Conservation (phyloP, 371 early-diverging fungal genomes). For the Rhizomucor miehei region DNA sequence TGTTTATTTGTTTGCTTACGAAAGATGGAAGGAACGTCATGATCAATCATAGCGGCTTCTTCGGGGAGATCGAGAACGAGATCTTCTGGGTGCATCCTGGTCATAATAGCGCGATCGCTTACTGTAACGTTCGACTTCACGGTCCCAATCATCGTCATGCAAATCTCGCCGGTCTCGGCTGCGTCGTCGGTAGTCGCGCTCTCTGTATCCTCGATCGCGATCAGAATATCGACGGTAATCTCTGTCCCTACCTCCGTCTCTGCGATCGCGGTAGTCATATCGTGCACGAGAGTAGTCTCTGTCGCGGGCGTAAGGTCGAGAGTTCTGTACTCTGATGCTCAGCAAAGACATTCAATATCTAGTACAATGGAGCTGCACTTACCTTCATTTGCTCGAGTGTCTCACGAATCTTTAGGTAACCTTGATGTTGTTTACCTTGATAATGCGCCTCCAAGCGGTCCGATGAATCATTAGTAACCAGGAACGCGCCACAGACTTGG, state of each 20-base stretch:
- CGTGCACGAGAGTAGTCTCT: slow-evolving; percentile 43
- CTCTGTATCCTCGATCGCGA: slow-evolving; percentile 43
- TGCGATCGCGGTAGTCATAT: slow-evolving; percentile 49
- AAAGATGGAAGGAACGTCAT: too few species aligned
- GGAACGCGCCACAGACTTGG: slow-evolving; percentile 86
- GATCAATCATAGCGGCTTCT: slow-evolving; percentile 16
- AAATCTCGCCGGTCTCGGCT: slow-evolving; percentile 13
- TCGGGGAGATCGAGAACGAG: slow-evolving; percentile 26
- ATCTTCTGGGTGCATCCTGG: slow-evolving; percentile 12
- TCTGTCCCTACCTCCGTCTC: slow-evolving; percentile 54
- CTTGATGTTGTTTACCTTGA: slow-evolving; percentile 88
- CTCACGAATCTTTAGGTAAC: slow-evolving; percentile 79
- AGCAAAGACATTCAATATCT: neutral
- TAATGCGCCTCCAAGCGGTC: slow-evolving; percentile 85
- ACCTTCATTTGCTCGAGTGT: slow-evolving; percentile 76
- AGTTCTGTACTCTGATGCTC: neutral
- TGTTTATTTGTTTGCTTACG: too few species aligned
- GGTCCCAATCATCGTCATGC: slow-evolving; percentile 27
- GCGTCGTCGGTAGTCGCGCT: slow-evolving; percentile 30
- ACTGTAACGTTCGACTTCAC: slow-evolving; percentile 25
- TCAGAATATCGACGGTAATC: slow-evolving; percentile 52
- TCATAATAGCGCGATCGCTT: slow-evolving; percentile 15
- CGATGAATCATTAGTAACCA: slow-evolving; percentile 81
- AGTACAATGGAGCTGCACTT: slow-evolving; percentile 9
- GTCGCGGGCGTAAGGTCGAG: slow-evolving; percentile 9